Base-by-base conservation (phyloP, 23 red algal genomes). In the Agarophyton chilense region DNA sequence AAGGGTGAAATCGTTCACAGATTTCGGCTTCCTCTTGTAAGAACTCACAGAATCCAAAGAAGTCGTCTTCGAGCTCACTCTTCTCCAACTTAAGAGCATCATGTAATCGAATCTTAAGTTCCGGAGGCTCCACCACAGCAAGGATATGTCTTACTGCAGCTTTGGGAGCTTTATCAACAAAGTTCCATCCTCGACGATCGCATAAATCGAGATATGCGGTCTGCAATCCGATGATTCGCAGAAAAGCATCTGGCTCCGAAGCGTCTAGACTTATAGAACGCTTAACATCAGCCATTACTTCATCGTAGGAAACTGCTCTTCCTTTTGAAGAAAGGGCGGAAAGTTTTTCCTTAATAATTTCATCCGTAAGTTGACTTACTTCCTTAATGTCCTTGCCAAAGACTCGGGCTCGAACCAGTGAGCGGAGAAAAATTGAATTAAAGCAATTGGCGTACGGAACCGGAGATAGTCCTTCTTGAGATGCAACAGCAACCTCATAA, bases 371-470 rank as follows among this genome's bases (percentile, higher is more conserved):
- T 40, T 78, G 38, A 40, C 6, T 16, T 50, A 78, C 31, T 49
- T 40, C 21, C 29, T 45, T 46, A 49, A 78, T 0, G 14, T 78
- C 73, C 19, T 18, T 45, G 42, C 73, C 41, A 40, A 78, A 78
- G 28, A 78, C 73, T 17, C 73, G 73, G n/a, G 73, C 73, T 45
- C 73, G 41, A 47, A 78, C 45, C 38, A 78, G 29, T 31, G 73
- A 78, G 25, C 36, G 25, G 25, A 75, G 70, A 75, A 75, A 75
- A 24, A 75, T 75, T 75, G 25, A 32, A 75, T 24, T 36, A 75
- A 75, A 75, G 36, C 70, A 75, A 21, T 21, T 0, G 39, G 25
- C 21, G 0, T 34, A n/a, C n/a, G n/a, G n/a, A n/a, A n/a, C n/a
- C n/a, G n/a, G n/a, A n/a, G n/a, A n/a, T n/a, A n/a, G n/a, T n/a